Evolutionary conservation across 305 asterid species (phyloP).

Genomic region (Fraxinus sp.): DNA sequence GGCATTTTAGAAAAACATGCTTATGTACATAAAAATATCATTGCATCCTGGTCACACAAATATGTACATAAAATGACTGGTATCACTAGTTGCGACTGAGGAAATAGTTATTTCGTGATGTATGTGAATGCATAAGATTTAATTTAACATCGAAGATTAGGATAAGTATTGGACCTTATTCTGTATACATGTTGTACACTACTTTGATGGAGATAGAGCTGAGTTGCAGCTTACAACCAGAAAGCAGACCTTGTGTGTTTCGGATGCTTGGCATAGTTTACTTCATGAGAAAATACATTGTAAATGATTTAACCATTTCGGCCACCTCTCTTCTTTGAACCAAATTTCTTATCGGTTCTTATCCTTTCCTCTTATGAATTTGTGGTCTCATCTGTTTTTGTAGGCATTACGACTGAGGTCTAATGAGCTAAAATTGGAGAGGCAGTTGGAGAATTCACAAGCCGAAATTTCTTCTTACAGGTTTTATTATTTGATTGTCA

Average conservation of each 20-base stretch:
- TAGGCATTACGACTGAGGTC: conserved; percentile 97
- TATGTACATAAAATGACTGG: not conserved
- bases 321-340: not conserved
- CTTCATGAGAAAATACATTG: not conserved
- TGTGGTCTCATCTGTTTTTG: conserved; percentile 23
- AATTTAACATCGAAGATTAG: not conserved
- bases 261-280: not conserved
- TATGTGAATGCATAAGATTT: not conserved
- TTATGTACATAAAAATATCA: not conserved
- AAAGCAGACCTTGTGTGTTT: not conserved
- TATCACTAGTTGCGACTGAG: not conserved
- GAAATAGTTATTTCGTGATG: not conserved
- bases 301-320: not conserved
- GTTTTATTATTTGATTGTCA: conserved; percentile 37
- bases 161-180: not conserved
- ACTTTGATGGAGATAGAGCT: not conserved
- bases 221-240: not conserved
- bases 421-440: conserved; percentile 88
- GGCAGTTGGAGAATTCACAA: conserved; percentile 75
- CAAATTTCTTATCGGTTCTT: not conserved
- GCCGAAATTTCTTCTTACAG: conserved; percentile 73
- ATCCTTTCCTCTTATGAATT: conserved; percentile 8
- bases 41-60: not conserved
- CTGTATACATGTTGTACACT: not conserved
- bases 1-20: not conserved